phyloP scores from a whole-genome alignment of 2,329 filamentous ascomycete species.

The Taxawa tesnikishii region DNA sequence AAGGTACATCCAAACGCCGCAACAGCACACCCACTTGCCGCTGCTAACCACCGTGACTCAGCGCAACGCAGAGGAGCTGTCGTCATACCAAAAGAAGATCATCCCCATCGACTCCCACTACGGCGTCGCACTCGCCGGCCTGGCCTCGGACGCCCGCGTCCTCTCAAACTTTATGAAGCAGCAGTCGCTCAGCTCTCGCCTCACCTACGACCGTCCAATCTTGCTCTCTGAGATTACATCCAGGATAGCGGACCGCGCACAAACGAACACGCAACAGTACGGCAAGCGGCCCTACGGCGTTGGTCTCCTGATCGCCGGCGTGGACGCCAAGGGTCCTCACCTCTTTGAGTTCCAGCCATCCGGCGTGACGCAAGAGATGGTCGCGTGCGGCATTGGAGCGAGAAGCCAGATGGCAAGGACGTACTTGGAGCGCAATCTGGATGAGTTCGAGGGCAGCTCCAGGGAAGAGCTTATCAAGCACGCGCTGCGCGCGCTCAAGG shows the following conservation, averaged over 20 bases:
- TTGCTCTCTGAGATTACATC: conserved; percentile 78
- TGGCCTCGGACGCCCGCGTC: conserved; percentile 94
- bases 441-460: conserved; percentile 62
- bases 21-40: conserved; percentile 1
- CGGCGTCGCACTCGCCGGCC: conserved; percentile 88
- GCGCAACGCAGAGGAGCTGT: conserved; percentile 98
- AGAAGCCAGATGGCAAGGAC: conserved; percentile 95
- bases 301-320: conserved; percentile 79
- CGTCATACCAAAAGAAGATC: conserved; percentile 99
- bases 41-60: conserved; percentile 25
- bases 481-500: conserved; percentile 82
- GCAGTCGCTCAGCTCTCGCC: conserved; percentile 87
- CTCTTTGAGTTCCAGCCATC: conserved; percentile 97
- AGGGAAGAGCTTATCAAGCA: conserved; percentile 84
- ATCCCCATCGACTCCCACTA: conserved; percentile 94
- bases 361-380: conserved; percentile 94
- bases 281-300: conserved; percentile 94
- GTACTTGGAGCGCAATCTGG: conserved; percentile 86
- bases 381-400: conserved; percentile 89
- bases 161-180: conserved; percentile 99
- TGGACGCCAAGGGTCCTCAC: conserved; percentile 88
- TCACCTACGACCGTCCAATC: conserved; percentile 91
- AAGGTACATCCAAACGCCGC: too few relatives aligned
- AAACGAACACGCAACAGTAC: conserved; percentile 96
- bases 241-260: conserved; percentile 90